Conservation (phyloP, 192 early-diverging fungal species). For the Coemansia sp. region DNA sequence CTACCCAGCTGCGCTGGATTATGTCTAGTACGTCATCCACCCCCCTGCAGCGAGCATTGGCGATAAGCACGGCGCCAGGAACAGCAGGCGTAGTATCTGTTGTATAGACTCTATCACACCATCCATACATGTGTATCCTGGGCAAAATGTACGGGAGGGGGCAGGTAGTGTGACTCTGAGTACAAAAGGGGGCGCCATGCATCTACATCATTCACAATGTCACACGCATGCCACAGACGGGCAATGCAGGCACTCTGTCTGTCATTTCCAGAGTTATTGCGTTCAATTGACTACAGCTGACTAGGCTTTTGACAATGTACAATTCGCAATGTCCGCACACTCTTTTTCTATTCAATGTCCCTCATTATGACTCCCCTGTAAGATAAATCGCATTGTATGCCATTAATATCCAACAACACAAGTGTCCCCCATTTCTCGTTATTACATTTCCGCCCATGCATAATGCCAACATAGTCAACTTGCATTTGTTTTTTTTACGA, state of each 20-base stretch:
- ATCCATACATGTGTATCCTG: neutral
- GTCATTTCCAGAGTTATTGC: slow-evolving; percentile 1
- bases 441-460: neutral
- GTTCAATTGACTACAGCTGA: neutral
- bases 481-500: neutral
- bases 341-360: neutral
- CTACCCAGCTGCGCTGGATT: neutral
- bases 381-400: neutral
- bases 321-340: neutral
- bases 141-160: neutral
- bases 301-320: neutral
- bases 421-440: neutral
- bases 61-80: neutral
- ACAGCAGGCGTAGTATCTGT: neutral
- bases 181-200: slow-evolving; percentile 1
- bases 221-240: neutral
- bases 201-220: neutral
- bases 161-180: neutral
- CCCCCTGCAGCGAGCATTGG: neutral
- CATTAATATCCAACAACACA: neutral
- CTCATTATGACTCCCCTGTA: neutral
- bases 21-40: neutral
- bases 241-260: neutral
- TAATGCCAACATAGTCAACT: neutral
- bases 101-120: neutral